phyloP scores from a whole-genome alignment of 1,284 basidiomycete species.

The Cutaneotrichosporon mucoides region DNA sequence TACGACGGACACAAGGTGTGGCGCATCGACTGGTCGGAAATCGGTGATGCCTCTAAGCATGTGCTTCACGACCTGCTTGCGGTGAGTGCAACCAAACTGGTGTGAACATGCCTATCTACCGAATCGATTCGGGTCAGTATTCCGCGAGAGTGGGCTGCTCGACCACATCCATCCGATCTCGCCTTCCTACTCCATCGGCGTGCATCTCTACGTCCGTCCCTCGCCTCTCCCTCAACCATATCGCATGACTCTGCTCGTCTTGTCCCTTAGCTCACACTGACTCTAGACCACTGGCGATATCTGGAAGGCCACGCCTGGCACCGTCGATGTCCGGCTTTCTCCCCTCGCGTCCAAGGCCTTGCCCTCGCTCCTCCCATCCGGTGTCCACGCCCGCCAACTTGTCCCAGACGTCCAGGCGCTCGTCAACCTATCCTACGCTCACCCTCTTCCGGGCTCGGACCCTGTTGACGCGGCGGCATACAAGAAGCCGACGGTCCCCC shows the following conservation, averaged over 20 bases:
- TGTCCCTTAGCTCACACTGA: neutral
- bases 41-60: constrained; percentile 7
- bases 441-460: neutral
- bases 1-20: constrained; percentile 36
- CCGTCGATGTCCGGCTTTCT: constrained; percentile 35
- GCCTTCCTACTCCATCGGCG: no score
- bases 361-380: constrained; percentile 7
- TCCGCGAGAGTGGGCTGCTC: no score
- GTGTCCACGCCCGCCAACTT: constrained; percentile 9
- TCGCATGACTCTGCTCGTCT: no score
- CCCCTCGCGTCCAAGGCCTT: constrained; percentile 2
- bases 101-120: no score
- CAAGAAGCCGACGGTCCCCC: neutral
- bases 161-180: no score
- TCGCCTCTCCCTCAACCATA: no score
- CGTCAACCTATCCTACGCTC: constrained; percentile 17
- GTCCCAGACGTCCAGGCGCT: constrained; percentile 38
- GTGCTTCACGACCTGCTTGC: constrained; percentile 23
- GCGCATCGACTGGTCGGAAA: constrained; percentile 25
- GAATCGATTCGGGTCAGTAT: no score
- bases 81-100: constrained; percentile 14
- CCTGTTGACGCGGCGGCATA: neutral
- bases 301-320: constrained; percentile 34
- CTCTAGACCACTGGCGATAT: constrained; percentile 26
- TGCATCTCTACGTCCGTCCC: no score